Percentiles rank a stretch among this genome's conserved stretches.
Conservation (phyloP, 2,329 filamentous ascomycete genomes). For the Penicillium sp. region DNA sequence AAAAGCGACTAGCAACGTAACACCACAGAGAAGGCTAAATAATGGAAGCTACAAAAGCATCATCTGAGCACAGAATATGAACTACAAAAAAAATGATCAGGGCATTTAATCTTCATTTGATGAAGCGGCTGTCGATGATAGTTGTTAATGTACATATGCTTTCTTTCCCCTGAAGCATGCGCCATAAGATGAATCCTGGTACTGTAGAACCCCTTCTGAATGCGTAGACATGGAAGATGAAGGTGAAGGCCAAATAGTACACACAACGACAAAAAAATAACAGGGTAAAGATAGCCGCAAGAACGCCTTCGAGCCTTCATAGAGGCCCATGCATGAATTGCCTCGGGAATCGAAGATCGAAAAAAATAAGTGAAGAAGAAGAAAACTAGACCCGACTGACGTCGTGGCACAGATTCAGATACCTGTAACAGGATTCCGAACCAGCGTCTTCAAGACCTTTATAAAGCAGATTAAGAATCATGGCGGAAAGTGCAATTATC, state of each 20-base stretch:
- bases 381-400: background rate
- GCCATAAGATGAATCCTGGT: background rate
- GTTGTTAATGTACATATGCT: conserved; percentile 1
- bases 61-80: background rate
- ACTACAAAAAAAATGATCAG: background rate
- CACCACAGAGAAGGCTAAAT: too few species aligned
- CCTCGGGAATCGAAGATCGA: background rate
- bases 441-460: background rate
- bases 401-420: background rate
- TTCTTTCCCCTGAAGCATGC: background rate
- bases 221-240: background rate
- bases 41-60: background rate
- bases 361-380: background rate
- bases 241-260: background rate
- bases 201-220: background rate
- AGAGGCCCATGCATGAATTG: background rate
- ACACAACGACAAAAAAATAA: background rate
- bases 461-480: conserved; percentile 26
- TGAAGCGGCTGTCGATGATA: background rate
- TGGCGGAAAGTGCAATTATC: conserved; percentile 53
- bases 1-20: too few species aligned
- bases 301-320: conserved; percentile 2
- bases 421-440: background rate
- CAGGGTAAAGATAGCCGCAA: background rate
- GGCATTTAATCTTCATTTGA: background rate